These are phyloP conservation scores for Phytophthora constricta DNA, from an alignment of 352 stramenopile genomes.

Conservation along the genomic window DNA sequence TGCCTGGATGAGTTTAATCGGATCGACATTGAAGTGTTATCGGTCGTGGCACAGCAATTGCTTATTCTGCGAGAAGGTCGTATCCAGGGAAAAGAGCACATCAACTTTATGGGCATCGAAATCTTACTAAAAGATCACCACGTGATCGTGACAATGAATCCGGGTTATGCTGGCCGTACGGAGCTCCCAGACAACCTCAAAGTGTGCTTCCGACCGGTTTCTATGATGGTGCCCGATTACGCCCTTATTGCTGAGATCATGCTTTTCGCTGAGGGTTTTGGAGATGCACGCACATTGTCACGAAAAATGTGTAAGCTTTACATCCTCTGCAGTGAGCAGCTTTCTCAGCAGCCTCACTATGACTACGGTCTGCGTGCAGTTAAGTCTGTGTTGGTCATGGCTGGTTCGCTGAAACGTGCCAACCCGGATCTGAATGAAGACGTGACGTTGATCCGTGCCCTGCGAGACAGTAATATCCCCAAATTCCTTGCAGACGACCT, in stretches of 20 bases:
- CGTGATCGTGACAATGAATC: conserved; percentile 98
- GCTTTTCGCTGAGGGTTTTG: conserved; percentile 96
- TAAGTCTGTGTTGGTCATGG: conserved; percentile 94
- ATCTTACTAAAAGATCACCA: conserved; percentile 96
- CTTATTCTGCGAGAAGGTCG: conserved; percentile 78
- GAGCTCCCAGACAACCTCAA: conserved; percentile 98
- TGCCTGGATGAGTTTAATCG: conserved; percentile 96
- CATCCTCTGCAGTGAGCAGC: conserved; percentile 93
- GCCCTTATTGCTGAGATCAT: conserved; percentile 97
- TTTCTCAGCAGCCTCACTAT: conserved; percentile 95
- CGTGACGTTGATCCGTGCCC: conserved; percentile 88
- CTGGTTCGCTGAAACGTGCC: conserved; percentile 88
- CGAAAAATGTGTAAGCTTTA: conserved; percentile 97
- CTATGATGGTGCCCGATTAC: conserved; percentile 97
- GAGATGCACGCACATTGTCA: conserved; percentile 92
- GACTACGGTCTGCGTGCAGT: conserved; percentile 94
- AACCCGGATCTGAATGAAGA: conserved; percentile 82
- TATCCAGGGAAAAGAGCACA: conserved; percentile 85
- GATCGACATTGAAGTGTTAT: conserved; percentile 95
- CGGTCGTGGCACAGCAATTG: conserved; percentile 93
- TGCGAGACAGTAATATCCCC: conserved; percentile 94
- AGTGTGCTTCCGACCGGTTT: conserved; percentile 95
- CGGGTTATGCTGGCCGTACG: conserved; percentile 94
- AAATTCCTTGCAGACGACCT: conserved; percentile 95
- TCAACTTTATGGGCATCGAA: conserved; percentile 97